Percentiles rank a stretch among this genome's conserved stretches.
Conservation (phyloP, 75 land plant genomes). For the Sequoiadendron giganteum region DNA sequence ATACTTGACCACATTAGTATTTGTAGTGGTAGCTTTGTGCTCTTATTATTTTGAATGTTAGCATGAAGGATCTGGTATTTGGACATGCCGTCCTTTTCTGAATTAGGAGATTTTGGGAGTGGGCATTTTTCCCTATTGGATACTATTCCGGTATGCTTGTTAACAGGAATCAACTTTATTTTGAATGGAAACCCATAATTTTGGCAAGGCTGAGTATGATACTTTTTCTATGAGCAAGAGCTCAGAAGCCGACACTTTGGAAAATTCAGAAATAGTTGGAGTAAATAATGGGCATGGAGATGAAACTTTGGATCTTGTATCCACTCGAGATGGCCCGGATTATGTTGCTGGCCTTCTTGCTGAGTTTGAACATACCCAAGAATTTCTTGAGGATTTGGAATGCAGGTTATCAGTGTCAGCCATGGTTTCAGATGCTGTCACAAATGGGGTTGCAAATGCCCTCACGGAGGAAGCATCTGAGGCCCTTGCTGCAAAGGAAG, state of each 20-base stretch:
- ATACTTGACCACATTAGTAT: neutral
- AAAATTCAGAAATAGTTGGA: neutral
- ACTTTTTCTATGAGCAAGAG: neutral
- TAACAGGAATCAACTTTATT: neutral
- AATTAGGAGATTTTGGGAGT: neutral
- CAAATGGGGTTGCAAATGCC: conserved; percentile 59
- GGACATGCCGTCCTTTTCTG: conserved; percentile 10
- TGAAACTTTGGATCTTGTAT: neutral
- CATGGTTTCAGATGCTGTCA: conserved; percentile 59
- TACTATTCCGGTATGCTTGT: neutral
- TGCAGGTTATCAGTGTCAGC: conserved; percentile 46
- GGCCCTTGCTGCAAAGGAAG: conserved; percentile 38
- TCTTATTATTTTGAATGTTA: neutral
- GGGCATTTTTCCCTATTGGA: neutral
- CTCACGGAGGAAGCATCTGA: conserved; percentile 47
- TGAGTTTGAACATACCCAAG: neutral
- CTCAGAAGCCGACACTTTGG: conserved; percentile 1
- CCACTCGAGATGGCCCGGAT: neutral
- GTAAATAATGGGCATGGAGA: neutral
- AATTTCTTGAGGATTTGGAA: conserved; percentile 41
- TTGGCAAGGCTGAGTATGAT: neutral
- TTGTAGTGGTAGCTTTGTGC: neutral
- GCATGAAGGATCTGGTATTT: neutral
- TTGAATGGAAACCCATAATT: conserved; percentile 1
- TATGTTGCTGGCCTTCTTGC: neutral